Evolutionary conservation across 1,139 yeast genomes (phyloP), one percentile per base, ranked within the genome.

Genomic region (Kodamaea sp.): DNA sequence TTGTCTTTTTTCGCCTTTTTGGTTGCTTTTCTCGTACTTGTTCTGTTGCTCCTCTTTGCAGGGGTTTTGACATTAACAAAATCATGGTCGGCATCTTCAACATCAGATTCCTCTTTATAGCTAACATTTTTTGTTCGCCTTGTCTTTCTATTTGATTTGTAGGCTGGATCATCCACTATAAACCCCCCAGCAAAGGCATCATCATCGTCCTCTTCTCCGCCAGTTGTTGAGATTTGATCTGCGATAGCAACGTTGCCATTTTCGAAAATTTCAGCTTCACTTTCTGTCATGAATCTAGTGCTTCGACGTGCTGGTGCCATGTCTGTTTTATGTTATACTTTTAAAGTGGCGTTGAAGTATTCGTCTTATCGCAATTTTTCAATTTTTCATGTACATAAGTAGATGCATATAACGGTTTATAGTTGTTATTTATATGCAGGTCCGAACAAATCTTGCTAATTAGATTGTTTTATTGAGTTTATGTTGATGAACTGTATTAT

Each of bases 161-260:
- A 36, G 30, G 30, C 39, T 38, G 67, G 63, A 47, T 73, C 77
- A 43, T 67, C 62, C 4, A 58, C 56, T 6, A 73, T 52, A 47
- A 73, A 73, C 9, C 78, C 78, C 2, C 78, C 78, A 5, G 54
- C 68, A 24, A 48, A 53, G 8, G 27, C 38, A 7, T 41, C 46
- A 6, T 37, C 31, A 8, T 43, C 50, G 2, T 32, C 42, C 10
- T 20, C 32, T 22, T 30, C 34, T 24, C 23, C 38, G 20, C 20
- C 20, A 15, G 20, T 15, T 3, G 3, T 10, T 26, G 10, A 10
- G 4, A 26, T 4, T 26, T 26, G 28, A 26, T 26, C 24, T 41
- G 34, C 22, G 22, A 34, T 29, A 29, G 38, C 33, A 35, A 29
- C 25, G 15, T 25, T 12, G 27, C 23, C 12, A 32, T 22, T 31